Evolutionary conservation across 257 asterid species (phyloP).

Genomic region (Plantago major): DNA sequence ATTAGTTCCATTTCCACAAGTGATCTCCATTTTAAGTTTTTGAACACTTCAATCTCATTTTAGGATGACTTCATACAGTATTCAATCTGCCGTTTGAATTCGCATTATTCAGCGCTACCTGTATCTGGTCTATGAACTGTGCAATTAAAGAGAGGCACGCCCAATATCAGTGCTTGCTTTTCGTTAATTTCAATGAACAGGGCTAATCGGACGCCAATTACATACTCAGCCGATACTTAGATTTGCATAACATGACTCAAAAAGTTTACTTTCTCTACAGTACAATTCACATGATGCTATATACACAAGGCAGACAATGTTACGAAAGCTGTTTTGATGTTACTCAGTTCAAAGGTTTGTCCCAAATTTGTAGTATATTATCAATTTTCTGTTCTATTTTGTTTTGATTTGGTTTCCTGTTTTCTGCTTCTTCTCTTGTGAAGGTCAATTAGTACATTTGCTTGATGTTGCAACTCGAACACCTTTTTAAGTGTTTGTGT

Average conservation of each 20-base stretch:
- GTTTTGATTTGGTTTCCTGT: too few relatives aligned
- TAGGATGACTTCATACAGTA: too few relatives aligned
- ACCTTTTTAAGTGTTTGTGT: neutral
- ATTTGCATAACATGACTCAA: constrained; percentile 16
- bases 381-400: too few relatives aligned
- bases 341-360: constrained; percentile 64
- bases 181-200: neutral
- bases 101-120: neutral
- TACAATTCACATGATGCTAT: constrained; percentile 73
- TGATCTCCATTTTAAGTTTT: too few relatives aligned
- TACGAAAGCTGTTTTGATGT: constrained; percentile 62
- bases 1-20: neutral
- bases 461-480: constrained; percentile 5
- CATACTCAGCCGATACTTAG: constrained; percentile 10
- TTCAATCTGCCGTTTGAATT: neutral
- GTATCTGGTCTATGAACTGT: constrained; percentile 1
- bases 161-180: neutral
- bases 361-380: constrained; percentile 9
- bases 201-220: neutral
- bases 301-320: constrained; percentile 65
- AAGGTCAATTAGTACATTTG: neutral
- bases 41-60: too few relatives aligned
- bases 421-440: too few relatives aligned
- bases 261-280: constrained; percentile 30
- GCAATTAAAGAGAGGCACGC: neutral